phyloP scores from a whole-genome alignment of 2,329 filamentous ascomycete genomes.

The Diaporthe sp. region DNA sequence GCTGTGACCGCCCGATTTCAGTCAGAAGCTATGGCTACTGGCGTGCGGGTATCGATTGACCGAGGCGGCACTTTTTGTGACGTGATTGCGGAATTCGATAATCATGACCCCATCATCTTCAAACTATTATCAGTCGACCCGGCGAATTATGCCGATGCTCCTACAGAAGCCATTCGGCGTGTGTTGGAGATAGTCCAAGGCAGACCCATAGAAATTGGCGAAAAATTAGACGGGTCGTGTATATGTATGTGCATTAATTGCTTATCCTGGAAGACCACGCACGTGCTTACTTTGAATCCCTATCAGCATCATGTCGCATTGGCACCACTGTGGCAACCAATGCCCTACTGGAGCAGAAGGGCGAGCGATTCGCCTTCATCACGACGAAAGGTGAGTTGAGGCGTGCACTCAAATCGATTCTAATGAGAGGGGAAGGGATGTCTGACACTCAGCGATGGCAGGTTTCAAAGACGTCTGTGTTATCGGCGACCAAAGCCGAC shows the following conservation, averaged over 20 bases:
- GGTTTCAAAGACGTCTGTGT: constrained; percentile 47
- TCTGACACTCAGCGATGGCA: constrained; percentile 41
- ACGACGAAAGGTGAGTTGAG: constrained; percentile 32
- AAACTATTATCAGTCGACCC: constrained; percentile 78
- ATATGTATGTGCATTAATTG: background rate
- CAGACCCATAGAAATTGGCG: constrained; percentile 44
- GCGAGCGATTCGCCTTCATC: constrained; percentile 37
- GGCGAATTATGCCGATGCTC: constrained; percentile 75
- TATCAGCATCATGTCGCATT: constrained; percentile 34
- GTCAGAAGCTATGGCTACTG: background rate
- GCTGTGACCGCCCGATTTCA: background rate
- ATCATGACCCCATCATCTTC: constrained; percentile 74
- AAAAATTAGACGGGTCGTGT: constrained; percentile 17
- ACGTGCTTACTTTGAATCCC: constrained; percentile 30
- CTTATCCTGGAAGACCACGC: background rate
- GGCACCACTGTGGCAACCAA: constrained; percentile 39
- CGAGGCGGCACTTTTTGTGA: constrained; percentile 77
- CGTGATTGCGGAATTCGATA: constrained; percentile 71
- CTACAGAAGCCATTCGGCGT: constrained; percentile 75
- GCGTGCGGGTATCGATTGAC: constrained; percentile 48
- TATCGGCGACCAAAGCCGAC: constrained; percentile 50
- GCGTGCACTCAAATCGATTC: background rate
- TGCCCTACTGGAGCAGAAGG: constrained; percentile 38
- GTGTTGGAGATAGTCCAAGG: constrained; percentile 51
- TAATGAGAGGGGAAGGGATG: background rate